Evolutionary conservation across 2,329 filamentous ascomycete species (phyloP).

Genomic region (Microdochium trichocladiopsis): DNA sequence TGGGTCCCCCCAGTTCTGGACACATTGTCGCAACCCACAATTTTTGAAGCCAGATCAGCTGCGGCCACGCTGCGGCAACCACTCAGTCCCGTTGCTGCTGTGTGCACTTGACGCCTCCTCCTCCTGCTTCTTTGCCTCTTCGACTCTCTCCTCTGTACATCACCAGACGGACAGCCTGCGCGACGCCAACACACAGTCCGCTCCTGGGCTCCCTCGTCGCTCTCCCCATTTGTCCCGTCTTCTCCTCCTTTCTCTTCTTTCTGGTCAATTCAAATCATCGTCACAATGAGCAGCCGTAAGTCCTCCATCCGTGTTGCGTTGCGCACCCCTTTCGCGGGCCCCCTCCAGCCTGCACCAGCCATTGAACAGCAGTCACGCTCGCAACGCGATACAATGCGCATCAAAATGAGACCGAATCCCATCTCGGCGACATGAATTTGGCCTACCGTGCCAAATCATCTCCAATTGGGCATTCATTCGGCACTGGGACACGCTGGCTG

Average conservation of each 20-base stretch:
- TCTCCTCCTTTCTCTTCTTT: slow-evolving; percentile 12
- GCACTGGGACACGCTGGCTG: background rate
- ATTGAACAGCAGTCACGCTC: slow-evolving; percentile 6
- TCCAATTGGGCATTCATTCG: background rate
- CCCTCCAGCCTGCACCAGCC: slow-evolving; percentile 14
- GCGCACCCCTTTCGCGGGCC: slow-evolving; percentile 4
- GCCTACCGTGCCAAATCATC: background rate
- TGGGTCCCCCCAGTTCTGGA: background rate
- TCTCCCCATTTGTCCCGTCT: slow-evolving; percentile 7
- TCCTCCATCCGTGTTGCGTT: slow-evolving; percentile 5
- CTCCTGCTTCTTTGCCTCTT: background rate
- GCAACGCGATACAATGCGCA: too few species aligned
- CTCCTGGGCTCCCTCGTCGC: background rate
- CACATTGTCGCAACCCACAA: slow-evolving; percentile 1
- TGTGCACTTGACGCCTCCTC: background rate
- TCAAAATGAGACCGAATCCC: background rate
- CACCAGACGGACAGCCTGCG: background rate
- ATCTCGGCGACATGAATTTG: background rate
- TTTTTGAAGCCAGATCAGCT: slow-evolving; percentile 1
- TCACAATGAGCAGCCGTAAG: slow-evolving; percentile 29
- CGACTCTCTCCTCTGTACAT: background rate
- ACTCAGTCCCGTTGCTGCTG: background rate
- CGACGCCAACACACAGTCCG: background rate
- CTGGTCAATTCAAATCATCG: slow-evolving; percentile 9
- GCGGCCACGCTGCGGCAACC: background rate